These are phyloP conservation scores for Scheffersomyces illinoinensis DNA, from an alignment of 1,139 yeast genomes.

Conservation along the genomic window DNA sequence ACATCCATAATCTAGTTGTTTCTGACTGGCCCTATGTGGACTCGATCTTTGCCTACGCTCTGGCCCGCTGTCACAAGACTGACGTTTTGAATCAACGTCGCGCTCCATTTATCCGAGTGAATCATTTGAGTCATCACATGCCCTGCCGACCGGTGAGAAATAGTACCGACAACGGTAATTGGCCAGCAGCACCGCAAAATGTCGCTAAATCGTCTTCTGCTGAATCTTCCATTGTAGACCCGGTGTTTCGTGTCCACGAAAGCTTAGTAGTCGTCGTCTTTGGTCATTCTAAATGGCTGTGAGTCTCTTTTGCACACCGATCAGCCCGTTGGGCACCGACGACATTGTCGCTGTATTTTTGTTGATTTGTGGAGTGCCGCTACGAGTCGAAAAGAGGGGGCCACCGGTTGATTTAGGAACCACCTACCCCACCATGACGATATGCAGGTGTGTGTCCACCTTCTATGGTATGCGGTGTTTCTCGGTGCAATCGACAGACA, in stretches of 20 bases:
- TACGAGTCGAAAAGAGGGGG: neutral
- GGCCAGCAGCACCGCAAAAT: neutral
- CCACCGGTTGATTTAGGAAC: conserved; percentile 1
- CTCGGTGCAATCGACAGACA: neutral
- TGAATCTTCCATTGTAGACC: neutral
- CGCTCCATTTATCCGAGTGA: conserved; percentile 1
- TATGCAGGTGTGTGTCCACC: neutral
- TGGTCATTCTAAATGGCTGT: neutral
- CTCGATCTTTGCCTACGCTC: neutral
- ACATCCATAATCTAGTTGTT: neutral
- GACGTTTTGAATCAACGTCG: neutral
- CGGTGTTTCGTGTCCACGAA: neutral
- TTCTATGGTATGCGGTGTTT: neutral
- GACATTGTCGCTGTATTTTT: neutral
- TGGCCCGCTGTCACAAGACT: neutral
- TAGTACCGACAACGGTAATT: neutral
- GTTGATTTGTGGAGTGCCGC: neutral
- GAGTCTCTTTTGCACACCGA: neutral
- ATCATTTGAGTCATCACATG: conserved; percentile 1
- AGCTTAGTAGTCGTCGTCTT: neutral
- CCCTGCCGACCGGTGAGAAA: neutral
- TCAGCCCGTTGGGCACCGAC: neutral
- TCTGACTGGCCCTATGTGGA: neutral
- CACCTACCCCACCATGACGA: neutral
- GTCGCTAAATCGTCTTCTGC: neutral